Evolutionary conservation across 306 rosid genomes (phyloP).

Genomic region (Urtica urens): DNA sequence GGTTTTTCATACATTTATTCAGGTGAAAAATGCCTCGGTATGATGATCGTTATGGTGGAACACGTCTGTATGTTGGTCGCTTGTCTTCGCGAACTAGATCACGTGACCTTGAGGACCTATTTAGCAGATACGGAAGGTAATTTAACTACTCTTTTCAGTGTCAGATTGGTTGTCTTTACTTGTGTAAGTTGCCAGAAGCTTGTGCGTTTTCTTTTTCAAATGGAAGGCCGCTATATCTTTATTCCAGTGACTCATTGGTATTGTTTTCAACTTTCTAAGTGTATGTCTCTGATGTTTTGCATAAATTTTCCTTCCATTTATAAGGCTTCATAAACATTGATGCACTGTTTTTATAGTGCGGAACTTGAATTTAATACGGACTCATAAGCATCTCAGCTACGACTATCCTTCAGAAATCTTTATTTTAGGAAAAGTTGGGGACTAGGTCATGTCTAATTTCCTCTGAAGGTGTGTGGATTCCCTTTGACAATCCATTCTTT

Average conservation of each 20-base stretch:
- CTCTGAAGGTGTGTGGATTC: slow-evolving; percentile 1
- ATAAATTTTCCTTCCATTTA: too few relatives aligned
- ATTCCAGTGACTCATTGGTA: too few relatives aligned
- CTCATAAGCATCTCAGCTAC: too few relatives aligned
- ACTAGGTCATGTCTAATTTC: slow-evolving; percentile 1
- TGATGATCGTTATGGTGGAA: slow-evolving; percentile 39
- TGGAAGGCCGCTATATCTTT: too few relatives aligned
- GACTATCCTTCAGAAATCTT: too few relatives aligned
- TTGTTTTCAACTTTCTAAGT: too few relatives aligned
- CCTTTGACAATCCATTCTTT: slow-evolving; percentile 12
- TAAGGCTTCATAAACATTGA: too few relatives aligned
- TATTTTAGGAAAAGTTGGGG: slow-evolving; percentile 1
- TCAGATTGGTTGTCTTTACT: neutral
- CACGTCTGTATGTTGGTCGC: slow-evolving; percentile 41
- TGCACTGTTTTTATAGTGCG: too few relatives aligned
- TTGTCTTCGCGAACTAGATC: slow-evolving; percentile 38
- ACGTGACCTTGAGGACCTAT: slow-evolving; percentile 38
- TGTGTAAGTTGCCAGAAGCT: neutral
- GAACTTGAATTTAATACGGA: too few relatives aligned
- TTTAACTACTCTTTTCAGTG: neutral
- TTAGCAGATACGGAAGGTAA: slow-evolving; percentile 40
- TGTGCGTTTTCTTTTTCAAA: too few relatives aligned
- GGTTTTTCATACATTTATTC: too few relatives aligned
- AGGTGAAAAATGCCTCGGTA: slow-evolving; percentile 40
- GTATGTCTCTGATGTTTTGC: too few relatives aligned